Base-by-base conservation (phyloP, 768 basidiomycete species). In the Butyriboletus loyo region DNA sequence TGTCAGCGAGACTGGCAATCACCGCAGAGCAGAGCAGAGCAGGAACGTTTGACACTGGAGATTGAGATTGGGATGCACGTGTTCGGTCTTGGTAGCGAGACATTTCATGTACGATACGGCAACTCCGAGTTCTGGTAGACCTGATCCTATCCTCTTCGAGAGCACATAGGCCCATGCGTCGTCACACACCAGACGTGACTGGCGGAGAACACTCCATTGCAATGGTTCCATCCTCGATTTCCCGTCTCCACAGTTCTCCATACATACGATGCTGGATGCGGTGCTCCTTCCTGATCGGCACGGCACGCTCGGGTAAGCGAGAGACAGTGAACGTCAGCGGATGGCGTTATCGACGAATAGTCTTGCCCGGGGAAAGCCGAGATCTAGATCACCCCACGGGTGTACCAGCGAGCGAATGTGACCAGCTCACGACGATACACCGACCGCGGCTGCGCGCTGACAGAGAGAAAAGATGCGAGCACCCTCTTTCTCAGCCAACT, bases 401-500 rank as follows among this genome's bases (percentile, higher is more conserved):
- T 27, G 37, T 56, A 36, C 11, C 19, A 25, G 25, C 24, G 21
- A 38, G n/a, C n/a, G n/a, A n/a, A n/a, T n/a, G n/a, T n/a, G n/a
- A n/a, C n/a, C n/a, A n/a, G n/a, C n/a, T n/a, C n/a, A 42, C 21
- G 39, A 35, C 13, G n/a, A n/a, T n/a, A n/a, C 19, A 31, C 28
- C 10, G 9, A 5, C 44, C 53, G 54, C 43, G 39, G 52, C 55
- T 52, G 60, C 52, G 49, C 41, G 27, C 43, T 22, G 52, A 51
- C 49, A 50, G 27, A 21, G n/a, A n/a, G 11, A 25, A 46, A 49
- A 36, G 19, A 27, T 34, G 46, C 44, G 45, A 21, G 28, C 4
- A 63, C 63, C 59, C 63, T 46, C 47, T 55, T 64, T 56, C 44
- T 47, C 48, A n/a, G 11, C 3, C 49, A 58, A 55, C 52, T 44